Base-by-base conservation (phyloP, 177 flowering plant species). In the Vitis hybrid region DNA sequence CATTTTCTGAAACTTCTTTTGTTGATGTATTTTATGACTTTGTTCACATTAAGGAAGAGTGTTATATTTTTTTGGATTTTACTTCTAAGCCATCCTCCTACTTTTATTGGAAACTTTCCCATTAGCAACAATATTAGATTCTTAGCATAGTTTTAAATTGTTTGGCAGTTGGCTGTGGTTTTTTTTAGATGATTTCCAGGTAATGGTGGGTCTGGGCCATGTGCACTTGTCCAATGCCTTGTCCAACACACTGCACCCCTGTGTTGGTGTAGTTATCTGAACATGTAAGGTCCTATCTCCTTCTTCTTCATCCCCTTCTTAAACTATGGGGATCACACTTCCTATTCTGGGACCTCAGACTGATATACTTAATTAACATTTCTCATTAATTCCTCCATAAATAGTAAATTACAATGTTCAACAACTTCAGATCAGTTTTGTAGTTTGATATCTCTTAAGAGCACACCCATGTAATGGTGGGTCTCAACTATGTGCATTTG, bases 171-270 rank as follows among this genome's bases (percentile, higher is more conserved):
- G 45, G 45, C 8, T 39, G 29, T 60, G 29, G 56, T 1, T 12
- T 16, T 64, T 26, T 7, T 64, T 50, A 51, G 29, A 13, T 50
- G 31, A 64, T 18, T 5, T 26, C 15, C 67, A 14, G 53, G 45
- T 50, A 51, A 60, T 69, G 71, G 72, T 55, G 71, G 76, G 67
- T 57, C 68, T 29, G 12, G 16, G 57, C 45, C 76, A 68, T 74
- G 76, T 74, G 76, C 68, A 68, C 18, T 62, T 68, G 72, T 63
- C 56, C 53, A n/a, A 60, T 67, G 70, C 53, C 29, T 26, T 26
- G 29, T 26, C 29, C 5, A 26, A 26, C 29, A 26, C 29, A 26
- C 29, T 26, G 29, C 5, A 26, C 29, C 29, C 29, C 29, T n/a
- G 39, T 57, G 62, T 22, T 55, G 12, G 50, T 55, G 50, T 64